Base-by-base conservation (phyloP, 495 filamentous ascomycete genomes). In the Aspergillus mulundensis region DNA sequence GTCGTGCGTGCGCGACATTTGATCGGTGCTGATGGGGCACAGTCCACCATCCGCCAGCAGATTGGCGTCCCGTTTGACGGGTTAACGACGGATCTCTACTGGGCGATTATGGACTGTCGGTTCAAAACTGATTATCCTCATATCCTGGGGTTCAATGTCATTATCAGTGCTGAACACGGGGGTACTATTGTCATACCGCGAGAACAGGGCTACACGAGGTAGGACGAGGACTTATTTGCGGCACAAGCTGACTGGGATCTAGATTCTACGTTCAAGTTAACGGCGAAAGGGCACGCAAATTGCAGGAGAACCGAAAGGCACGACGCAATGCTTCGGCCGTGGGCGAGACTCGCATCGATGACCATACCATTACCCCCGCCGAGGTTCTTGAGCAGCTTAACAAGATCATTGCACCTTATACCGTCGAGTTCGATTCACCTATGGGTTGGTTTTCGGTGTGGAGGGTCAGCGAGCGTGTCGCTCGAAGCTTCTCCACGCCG, bases 371-470 rank as follows among this genome's bases (percentile, higher is more conserved):
- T 28, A 72, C 70, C 0, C 61, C 67, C 3, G 65, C 72, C 34
- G 70, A 72, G 51, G 70, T 72, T 14, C 58, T 73, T 1, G 66
- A 62, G 20, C 69, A 73, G 56, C 58, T 66, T 1, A 73, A 73
- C 40, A 49, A 53, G 12, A 73, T 73, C 18, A 68, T 75, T 45
- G 61, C 71, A 7, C 71, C 71, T 11, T 72, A 71, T 51, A 70
- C 56, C 15, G 36, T 74, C 15, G 56, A 50, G 20, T 74, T 75
- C 34, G 71, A 58, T 0, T 46, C 62, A 25, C 61, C 66, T 21
- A 41, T 74, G 30, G 70, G 64, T 41, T 75, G 72, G 70, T 75
- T 72, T 38, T 64, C 71, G 4, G 60, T 74, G n/a, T 73, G 71
- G 71, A 74, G 71, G 64, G 67, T 74, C 50, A 65, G 57, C 11